Conservation (phyloP, 257 asterid species). For the Thymus quinquecostatus region DNA sequence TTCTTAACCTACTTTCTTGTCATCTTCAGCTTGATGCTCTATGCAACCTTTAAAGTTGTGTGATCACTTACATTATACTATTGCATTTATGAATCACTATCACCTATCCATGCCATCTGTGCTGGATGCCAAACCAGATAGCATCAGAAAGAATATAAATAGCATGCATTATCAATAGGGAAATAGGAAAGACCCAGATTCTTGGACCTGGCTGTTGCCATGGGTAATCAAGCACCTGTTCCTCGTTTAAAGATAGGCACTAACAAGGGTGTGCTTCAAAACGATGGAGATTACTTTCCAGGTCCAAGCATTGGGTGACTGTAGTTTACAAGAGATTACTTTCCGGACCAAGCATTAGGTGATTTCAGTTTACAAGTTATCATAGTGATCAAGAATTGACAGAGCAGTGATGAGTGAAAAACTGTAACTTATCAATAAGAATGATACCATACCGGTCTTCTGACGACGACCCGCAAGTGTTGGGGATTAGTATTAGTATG, state of each 20-base stretch:
- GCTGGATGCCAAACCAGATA: neutral
- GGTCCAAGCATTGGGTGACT: conserved; percentile 20
- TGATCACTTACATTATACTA: neutral
- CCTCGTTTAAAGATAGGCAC: conserved; percentile 10
- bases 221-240: conserved; percentile 11
- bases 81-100: neutral
- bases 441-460: conserved; percentile 76
- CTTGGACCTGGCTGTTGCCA: conserved; percentile 21
- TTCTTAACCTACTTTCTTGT: conserved; percentile 7
- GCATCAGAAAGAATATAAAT: neutral
- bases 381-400: neutral
- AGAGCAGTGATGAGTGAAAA: neutral
- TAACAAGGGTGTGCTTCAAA: conserved; percentile 10
- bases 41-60: neutral
- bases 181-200: conserved; percentile 12
- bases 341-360: neutral
- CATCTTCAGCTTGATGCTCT: conserved; percentile 8
- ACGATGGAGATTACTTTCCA: conserved; percentile 14
- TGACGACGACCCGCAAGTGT: conserved; percentile 65
- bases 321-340: conserved; percentile 5
- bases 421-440: neutral
- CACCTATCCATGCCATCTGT: neutral
- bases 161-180: neutral
- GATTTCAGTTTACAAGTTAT: neutral
- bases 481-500: conserved; percentile 57